Evolutionary conservation across 495 filamentous ascomycete species (phyloP).

Genomic region (Penicillium tannophilum): DNA sequence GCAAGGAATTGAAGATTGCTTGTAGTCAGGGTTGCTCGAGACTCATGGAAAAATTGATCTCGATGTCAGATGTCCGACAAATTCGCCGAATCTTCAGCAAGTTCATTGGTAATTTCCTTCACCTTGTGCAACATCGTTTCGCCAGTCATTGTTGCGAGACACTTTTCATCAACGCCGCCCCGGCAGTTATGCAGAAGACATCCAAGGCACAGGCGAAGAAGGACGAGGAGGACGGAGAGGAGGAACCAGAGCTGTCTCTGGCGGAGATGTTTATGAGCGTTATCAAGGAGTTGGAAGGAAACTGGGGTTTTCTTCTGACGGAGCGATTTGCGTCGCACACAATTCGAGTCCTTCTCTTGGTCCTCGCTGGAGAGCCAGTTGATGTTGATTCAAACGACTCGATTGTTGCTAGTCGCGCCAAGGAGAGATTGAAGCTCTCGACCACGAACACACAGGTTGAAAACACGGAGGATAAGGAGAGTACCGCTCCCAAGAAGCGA

Average conservation of each 20-base stretch:
- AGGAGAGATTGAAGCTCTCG: conserved; percentile 69
- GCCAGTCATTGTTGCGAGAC: conserved; percentile 97
- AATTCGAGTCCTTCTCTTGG: conserved; percentile 77
- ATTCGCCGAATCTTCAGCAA: conserved; percentile 82
- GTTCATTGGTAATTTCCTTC: conserved; percentile 85
- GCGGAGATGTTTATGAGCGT: conserved; percentile 82
- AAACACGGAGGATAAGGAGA: conserved; percentile 28
- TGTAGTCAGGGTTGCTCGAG: conserved; percentile 93
- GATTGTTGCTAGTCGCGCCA: conserved; percentile 82
- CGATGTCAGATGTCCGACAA: conserved; percentile 75
- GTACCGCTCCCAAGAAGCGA: conserved; percentile 34
- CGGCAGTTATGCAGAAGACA: conserved; percentile 66
- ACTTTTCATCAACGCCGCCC: conserved; percentile 80
- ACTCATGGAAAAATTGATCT: conserved; percentile 86
- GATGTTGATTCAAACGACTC: conserved; percentile 63
- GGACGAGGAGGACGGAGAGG: conserved; percentile 31
- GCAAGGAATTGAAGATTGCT: conserved; percentile 94
- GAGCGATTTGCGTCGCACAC: conserved; percentile 91
- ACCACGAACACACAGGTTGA: conserved; percentile 36
- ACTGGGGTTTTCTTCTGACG: conserved; percentile 80
- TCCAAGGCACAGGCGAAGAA: conserved; percentile 48
- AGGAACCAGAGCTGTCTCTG: conserved; percentile 60
- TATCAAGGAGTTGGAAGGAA: conserved; percentile 79
- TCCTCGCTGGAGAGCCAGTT: conserved; percentile 81
- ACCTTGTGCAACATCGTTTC: conserved; percentile 90